Base-by-base conservation (phyloP, 371 early-diverging fungal species). In the Zychaea mexicana region DNA sequence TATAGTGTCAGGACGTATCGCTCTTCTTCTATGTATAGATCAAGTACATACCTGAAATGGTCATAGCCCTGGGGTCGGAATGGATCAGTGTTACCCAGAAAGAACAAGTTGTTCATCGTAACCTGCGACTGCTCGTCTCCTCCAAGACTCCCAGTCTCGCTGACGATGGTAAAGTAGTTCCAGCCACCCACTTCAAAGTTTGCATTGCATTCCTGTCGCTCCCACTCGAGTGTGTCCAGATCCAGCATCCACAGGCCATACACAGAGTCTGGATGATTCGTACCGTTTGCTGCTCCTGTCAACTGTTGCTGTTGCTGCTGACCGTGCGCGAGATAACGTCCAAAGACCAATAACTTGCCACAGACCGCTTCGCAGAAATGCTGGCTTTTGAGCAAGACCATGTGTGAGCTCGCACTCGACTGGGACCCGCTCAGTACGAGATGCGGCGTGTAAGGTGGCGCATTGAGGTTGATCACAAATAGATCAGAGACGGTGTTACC, bases 221-320 rank as follows among this genome's bases (percentile, higher is more conserved):
- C 67, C 89, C 89, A 89, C 65, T 78, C 79, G 26, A 88, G 66
- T 21, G 83, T 82, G 49, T 87, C 85, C 46, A 89, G 64, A 59
- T 86, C 86, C 65, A 89, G 74, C 70, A 84, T 82, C 88, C 89
- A 89, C 3, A 89, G 69, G 7, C 89, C 88, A 52, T 85, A 84
- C 17, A 83, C 72, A 24, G 72, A 56, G 31, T 76, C 73, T 15
- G 62, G 55, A 57, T 46, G 68, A 62, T 28, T 55, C 42, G 45
- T 42, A 17, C 42, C 15, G 31, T 45, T 38, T 30, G 47, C 6
- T 22, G 47, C 27, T 21, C 42, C 39, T n/a, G 28, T 15, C 3
- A 12, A 52, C 6, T 60, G 64, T 17, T 24, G 62, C 22, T 64
- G 46, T 64, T 56, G 64, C 65, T 52, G 22, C 47, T 21, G 61